A percentile compares a stretch with the other conserved stretches of the same genome.
phyloP scores from a whole-genome alignment of 805 yeast species.

The Yarrowia bubula region DNA sequence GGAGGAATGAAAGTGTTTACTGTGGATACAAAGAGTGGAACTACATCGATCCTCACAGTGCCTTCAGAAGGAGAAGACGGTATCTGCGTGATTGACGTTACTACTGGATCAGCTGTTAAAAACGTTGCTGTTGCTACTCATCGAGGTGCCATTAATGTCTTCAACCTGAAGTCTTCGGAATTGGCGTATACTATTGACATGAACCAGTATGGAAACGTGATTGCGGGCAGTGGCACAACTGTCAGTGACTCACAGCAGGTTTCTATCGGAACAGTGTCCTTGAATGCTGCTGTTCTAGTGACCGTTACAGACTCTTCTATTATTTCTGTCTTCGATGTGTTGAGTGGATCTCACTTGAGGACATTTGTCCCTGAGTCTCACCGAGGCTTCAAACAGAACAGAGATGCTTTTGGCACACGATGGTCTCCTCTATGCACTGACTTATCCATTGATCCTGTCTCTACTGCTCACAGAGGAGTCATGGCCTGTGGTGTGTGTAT shows the following conservation, averaged over 20 bases:
- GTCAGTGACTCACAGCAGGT: slow-evolving; percentile 15
- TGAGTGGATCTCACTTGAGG: slow-evolving; percentile 9
- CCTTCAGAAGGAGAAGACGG: slow-evolving; percentile 8
- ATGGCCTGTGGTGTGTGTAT: slow-evolving; percentile 26
- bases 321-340: slow-evolving; percentile 13
- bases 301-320: slow-evolving; percentile 17
- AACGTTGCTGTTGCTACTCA: slow-evolving; percentile 11
- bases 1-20: slow-evolving; percentile 18
- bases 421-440: slow-evolving; percentile 7
- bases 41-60: not conserved
- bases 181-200: slow-evolving; percentile 5
- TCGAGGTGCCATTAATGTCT: slow-evolving; percentile 17
- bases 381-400: slow-evolving; percentile 12
- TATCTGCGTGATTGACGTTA: slow-evolving; percentile 2
- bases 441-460: slow-evolving; percentile 2
- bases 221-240: slow-evolving; percentile 18
- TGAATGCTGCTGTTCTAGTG: slow-evolving; percentile 16
- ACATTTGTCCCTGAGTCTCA: slow-evolving; percentile 22
- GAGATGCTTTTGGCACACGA: slow-evolving; percentile 8
- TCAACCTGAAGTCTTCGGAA: not conserved
- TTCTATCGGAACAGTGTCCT: slow-evolving; percentile 3
- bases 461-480: slow-evolving; percentile 18
- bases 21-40: not conserved
- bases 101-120: not conserved
- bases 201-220: slow-evolving; percentile 26